Evolutionary conservation across 1,284 basidiomycete genomes (phyloP), one percentile per base, ranked within the genome.

Genomic region (Ganoderma multipileum): DNA sequence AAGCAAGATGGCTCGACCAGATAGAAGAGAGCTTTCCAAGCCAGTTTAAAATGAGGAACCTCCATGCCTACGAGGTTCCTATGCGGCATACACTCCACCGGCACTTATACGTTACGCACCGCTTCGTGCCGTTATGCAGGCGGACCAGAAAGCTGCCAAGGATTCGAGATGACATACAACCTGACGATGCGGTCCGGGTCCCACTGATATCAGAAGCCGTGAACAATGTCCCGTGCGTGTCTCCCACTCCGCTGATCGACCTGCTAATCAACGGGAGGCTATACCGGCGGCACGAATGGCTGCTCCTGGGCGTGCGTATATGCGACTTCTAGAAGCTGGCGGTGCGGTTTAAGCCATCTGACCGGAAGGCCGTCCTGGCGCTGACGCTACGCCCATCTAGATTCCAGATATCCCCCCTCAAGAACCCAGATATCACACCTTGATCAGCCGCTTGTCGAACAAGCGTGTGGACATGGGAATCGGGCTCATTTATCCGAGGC

Each of bases 241-340:
- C 58, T 72, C 68, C 67, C 67, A 68, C 68, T 50, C 52, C 47
- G 67, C 47, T 72, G 71, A 70, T 72, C 55, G 66, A 58, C 64
- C 62, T 66, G 59, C 47, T 68, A 59, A 72, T 72, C 69, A 68
- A 63, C 68, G 67, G 47, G 69, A 44, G 57, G 38, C 65, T 64
- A 59, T 70, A 67, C 71, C 67, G 65, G 68, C 71, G 71, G 66
- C 61, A 64, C 65, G 61, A 65, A 54, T 26, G 50, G 4, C 18
- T 58, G 55, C 33, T 20, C 33, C 30, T 18, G 20, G 20, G 28
- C 30, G 44, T 50, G 47, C 23, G 26, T 20, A 62, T 61, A 69
- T 64, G 47, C 33, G 47, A 33, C 42, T 33, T 38, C 41, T 54
- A 33, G 58, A 66, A 68, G 63, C 65, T 64, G 61, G 66, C 68